Evolutionary conservation across 345 rosid species (phyloP), one percentile per base, ranked within the genome.

Genomic region (Zanthoxylum bungeanum): DNA sequence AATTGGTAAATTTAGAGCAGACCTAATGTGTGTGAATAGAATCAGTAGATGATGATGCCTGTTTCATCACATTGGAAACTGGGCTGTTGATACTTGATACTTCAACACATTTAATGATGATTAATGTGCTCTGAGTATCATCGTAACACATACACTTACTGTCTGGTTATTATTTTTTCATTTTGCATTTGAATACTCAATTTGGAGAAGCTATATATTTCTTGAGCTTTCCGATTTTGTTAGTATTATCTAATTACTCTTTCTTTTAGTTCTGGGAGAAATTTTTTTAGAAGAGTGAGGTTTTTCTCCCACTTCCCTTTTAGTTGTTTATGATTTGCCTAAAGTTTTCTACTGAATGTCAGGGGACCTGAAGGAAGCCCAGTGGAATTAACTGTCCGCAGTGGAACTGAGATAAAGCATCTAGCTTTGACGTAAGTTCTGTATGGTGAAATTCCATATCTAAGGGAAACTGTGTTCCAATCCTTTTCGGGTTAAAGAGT

Each of bases 281-380:
- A 42, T 60, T 31, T 55, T 49, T 76, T 59, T 30, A 3, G 21
- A 24, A 49, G 17, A 9, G 11, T 44, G 17, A 5, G 28, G 24
- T 31, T 46, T 7, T 39, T 14, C 5, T 9, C 4, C 39, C 39
- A 59, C 4, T 22, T 12, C 34, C 47, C 62, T 61, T 67, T 74
- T 31, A 51, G 24, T 51, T 40, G 64, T 56, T 27, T 64, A 40
- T 36, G 11, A 64, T 68, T 28, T 60, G 24, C 24, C 57, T 64
- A 77, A 74, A 28, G 60, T 75, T 66, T 36, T 71, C 39, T 64
- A 27, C 42, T 60, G 21, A 40, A 83, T 69, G 85, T 66, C 75
- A 94, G 98, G 92, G 98, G 98, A 72, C 90, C 93, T 66, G 97
- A 92, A 77, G 97, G 98, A 76, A 94, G 97, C 73, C 73, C 79